These are phyloP conservation scores for Coleophoma eucalyptorum DNA, from an alignment of 2,329 filamentous ascomycete genomes.

Conservation along the genomic window DNA sequence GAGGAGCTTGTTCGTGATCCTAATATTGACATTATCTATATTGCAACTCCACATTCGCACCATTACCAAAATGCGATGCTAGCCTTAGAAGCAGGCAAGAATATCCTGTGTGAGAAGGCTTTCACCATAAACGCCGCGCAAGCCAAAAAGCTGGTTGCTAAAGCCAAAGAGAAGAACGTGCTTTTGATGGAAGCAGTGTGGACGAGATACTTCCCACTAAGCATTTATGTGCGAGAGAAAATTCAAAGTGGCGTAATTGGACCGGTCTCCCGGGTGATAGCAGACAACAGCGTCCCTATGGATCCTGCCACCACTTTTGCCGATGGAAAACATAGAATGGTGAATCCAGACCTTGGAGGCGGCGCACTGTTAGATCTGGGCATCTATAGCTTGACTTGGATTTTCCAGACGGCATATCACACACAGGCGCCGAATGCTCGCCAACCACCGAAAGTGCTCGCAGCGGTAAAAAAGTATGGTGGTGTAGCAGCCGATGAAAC, in stretches of 20 bases:
- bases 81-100: conserved; percentile 57
- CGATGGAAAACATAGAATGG: conserved; percentile 53
- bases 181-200: conserved; percentile 61
- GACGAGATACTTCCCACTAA: conserved; percentile 64
- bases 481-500: conserved; percentile 54
- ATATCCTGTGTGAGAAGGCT: conserved; percentile 65
- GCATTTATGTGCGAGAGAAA: conserved; percentile 49
- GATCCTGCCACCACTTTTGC: conserved; percentile 37
- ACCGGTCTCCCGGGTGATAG: conserved; percentile 28
- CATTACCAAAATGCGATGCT: conserved; percentile 65
- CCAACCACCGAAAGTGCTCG: too few relatives aligned
- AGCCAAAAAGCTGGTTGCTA: conserved; percentile 49
- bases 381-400: conserved; percentile 68
- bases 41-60: conserved; percentile 66
- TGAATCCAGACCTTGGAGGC: conserved; percentile 65
- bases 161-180: conserved; percentile 53
- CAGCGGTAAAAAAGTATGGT: conserved; percentile 37
- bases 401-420: conserved; percentile 68
- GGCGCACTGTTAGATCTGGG: conserved; percentile 66
- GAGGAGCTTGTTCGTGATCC: conserved; percentile 57
- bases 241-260: conserved; percentile 24
- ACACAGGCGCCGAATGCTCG: conserved; percentile 36
- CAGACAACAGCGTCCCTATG: conserved; percentile 8
- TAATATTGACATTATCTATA: conserved; percentile 62
- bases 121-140: conserved; percentile 65